These are phyloP conservation scores for Phytopythium litorale DNA, from an alignment of 352 stramenopile genomes.

Conservation along the genomic window DNA sequence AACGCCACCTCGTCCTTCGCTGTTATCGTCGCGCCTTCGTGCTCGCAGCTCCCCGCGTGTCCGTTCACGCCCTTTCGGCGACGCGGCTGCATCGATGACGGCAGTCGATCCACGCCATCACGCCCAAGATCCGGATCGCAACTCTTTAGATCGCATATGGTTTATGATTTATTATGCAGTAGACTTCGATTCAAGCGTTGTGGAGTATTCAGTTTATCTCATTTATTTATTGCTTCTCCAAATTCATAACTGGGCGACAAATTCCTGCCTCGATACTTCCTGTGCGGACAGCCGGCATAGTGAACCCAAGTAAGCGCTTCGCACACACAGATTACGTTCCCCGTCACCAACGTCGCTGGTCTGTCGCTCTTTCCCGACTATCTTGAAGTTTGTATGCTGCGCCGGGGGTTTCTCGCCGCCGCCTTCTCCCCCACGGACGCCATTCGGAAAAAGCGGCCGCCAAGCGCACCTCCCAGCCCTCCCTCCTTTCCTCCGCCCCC, in stretches of 20 bases:
- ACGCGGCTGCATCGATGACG: slow-evolving; percentile 3
- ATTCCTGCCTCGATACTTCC: not conserved
- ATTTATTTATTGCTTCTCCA: not conserved
- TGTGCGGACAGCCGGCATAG: not conserved
- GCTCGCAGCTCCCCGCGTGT: not conserved
- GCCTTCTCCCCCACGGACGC: not conserved
- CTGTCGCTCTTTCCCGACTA: not conserved
- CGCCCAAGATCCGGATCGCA: not conserved
- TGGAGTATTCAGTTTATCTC: no score
- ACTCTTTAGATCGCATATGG: not conserved
- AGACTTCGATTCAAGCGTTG: no score
- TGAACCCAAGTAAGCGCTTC: not conserved
- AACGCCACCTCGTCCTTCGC: not conserved
- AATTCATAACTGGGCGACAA: not conserved
- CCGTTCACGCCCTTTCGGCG: slow-evolving; percentile 1
- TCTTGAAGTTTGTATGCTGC: slow-evolving; percentile 7
- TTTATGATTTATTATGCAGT: not conserved
- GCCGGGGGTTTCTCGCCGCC: not conserved
- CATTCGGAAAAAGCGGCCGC: slow-evolving; percentile 2
- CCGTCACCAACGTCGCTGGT: not conserved
- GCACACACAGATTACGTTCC: not conserved
- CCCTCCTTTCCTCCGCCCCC: not conserved
- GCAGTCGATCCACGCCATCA: slow-evolving; percentile 4
- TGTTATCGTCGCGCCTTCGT: not conserved
- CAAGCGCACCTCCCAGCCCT: not conserved